Base-by-base conservation (phyloP, 495 filamentous ascomycete species). In the Neurospora pannonica region DNA sequence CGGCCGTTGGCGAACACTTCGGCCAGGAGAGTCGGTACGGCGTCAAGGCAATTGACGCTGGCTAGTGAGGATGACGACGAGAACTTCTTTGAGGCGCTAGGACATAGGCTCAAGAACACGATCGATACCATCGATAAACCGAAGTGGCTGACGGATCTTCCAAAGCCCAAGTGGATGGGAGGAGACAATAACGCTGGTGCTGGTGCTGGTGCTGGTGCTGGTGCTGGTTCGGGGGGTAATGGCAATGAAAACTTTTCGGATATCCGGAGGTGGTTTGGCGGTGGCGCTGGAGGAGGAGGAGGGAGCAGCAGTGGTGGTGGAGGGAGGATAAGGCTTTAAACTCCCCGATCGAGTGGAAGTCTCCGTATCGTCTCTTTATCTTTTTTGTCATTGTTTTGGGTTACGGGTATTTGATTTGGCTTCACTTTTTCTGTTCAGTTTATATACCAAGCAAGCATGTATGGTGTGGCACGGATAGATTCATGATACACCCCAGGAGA, bases 71-170 rank as follows among this genome's bases (percentile, higher is more conserved):
- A 87, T 4, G 92, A 93, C 38, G 93, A 96, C 24, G 90, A 92
- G 75, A 91, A 89, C 60, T 93, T 97, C 80, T 94, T 97, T 77
- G 88, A 91, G 73, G 91, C 89, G 24, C 91, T 98, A 72, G 90
- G 91, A 0, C 94, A 97, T 79, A 87, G 96, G 43, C 90, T 99
- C 71, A 90, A 87, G 78, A 99, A 99, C 79, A 97, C 96, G 3
- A 88, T 98, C 71, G 96, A 99, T 71, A 92, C 90, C 7, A 83
- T 94, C 21, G 92, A 95, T 60, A 88, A 90, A 39, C 94, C 95
- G 2, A 88, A 90, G 71, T 97, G 94, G 93, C 77, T 97, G 71
- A 88, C 90, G 75, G 89, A 89, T 28, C 87, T 92, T 71, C 83
- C 88, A 79, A 86, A 90, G 78, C 95, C 94, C 3, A 93, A 91